Percentiles rank a stretch among this genome's conserved stretches.
phyloP scores from a whole-genome alignment of 768 basidiomycete species.

The Suillus subaureus region DNA sequence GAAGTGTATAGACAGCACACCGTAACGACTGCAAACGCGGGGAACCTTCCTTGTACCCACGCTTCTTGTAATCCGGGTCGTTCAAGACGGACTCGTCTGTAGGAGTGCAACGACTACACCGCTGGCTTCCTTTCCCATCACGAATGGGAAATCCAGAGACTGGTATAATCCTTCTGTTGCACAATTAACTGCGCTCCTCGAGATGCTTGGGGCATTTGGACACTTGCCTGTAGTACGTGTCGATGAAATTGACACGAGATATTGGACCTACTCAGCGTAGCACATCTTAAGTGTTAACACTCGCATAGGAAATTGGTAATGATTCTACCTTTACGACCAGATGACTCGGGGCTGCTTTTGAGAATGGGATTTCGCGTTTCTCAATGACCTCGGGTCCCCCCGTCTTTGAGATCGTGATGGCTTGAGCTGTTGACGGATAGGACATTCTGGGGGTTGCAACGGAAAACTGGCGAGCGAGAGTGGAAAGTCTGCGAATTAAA shows the following conservation, averaged over 20 bases:
- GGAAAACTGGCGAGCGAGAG: conserved; percentile 35
- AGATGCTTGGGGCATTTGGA: conserved; percentile 19
- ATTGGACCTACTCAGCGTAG: conserved; percentile 54
- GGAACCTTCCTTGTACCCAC: conserved; percentile 69
- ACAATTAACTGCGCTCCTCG: not conserved
- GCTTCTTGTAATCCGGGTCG: conserved; percentile 62
- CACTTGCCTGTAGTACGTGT: conserved; percentile 74
- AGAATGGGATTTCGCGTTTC: conserved; percentile 68
- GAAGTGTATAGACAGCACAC: not conserved
- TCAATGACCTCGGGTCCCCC: conserved; percentile 82
- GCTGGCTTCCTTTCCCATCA: conserved; percentile 77
- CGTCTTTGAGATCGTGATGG: conserved; percentile 69
- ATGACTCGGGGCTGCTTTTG: conserved; percentile 59
- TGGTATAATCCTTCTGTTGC: conserved; percentile 68
- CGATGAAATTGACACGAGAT: conserved; percentile 84
- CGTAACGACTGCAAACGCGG: conserved; percentile 72
- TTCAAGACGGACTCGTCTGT: conserved; percentile 61
- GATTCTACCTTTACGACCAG: conserved; percentile 44
- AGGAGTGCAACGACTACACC: conserved; percentile 75
- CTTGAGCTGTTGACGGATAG: conserved; percentile 63
- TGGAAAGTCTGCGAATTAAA: conserved; percentile 22
- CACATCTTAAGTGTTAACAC: not conserved
- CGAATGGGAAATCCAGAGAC: conserved; percentile 57
- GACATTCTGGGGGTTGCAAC: conserved; percentile 43
- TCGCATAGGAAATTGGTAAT: not conserved